These are phyloP conservation scores for Penicillium nordicum DNA, from an alignment of 2,329 filamentous ascomycete genomes.

Conservation along the genomic window DNA sequence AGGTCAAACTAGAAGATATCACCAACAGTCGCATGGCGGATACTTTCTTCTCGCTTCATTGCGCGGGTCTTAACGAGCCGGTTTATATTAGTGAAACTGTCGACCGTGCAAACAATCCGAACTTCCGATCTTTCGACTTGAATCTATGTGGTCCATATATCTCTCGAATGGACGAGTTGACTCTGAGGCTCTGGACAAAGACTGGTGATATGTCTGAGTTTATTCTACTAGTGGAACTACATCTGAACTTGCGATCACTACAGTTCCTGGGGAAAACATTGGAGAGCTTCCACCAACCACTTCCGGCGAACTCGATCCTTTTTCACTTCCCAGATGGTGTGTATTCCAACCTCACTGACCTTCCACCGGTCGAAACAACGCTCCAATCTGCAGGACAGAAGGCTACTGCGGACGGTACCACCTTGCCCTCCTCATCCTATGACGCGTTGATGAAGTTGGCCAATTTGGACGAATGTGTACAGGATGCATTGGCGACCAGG, in stretches of 20 bases:
- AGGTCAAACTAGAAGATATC: constrained; percentile 72
- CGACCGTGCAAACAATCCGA: constrained; percentile 81
- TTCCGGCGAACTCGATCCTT: constrained; percentile 77
- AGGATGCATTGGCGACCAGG: constrained; percentile 78
- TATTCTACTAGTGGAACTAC: constrained; percentile 68
- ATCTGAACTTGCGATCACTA: constrained; percentile 66
- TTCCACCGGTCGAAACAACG: constrained; percentile 49
- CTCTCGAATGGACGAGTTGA: constrained; percentile 63
- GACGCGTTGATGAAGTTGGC: constrained; percentile 82
- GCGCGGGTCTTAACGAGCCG: constrained; percentile 62
- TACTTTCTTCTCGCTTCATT: constrained; percentile 83
- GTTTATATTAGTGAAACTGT: constrained; percentile 87
- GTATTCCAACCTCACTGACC: constrained; percentile 70
- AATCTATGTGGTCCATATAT: constrained; percentile 59
- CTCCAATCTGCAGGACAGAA: constrained; percentile 14
- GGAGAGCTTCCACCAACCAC: constrained; percentile 63
- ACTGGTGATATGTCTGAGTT: constrained; percentile 52
- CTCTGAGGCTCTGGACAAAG: constrained; percentile 71
- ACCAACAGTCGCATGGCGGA: constrained; percentile 73
- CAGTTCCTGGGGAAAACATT: constrained; percentile 71
- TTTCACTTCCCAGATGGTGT: constrained; percentile 84
- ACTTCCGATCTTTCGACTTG: constrained; percentile 81
- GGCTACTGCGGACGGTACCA: constrained; percentile 44
- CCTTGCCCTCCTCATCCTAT: constrained; percentile 73
- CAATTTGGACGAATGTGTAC: constrained; percentile 84